Evolutionary conservation across 1,139 yeast species (phyloP).

Genomic region (Suhomyces coccinellae): DNA sequence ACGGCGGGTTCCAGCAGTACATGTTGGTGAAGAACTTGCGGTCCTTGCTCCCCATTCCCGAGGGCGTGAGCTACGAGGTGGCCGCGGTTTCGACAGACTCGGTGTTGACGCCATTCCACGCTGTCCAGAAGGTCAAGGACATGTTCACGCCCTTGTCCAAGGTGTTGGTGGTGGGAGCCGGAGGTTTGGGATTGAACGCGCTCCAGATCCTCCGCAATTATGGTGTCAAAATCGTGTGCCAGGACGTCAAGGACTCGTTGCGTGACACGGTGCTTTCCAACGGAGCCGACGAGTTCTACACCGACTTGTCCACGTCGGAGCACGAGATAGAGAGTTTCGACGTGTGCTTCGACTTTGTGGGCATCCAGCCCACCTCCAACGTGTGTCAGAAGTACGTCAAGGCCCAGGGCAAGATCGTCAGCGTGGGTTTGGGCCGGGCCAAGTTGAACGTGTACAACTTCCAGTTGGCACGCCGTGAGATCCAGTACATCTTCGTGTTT

Average conservation of each 20-base stretch:
- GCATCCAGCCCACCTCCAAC: constrained; percentile 40
- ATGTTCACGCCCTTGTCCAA: constrained; percentile 36
- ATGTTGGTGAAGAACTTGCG: constrained; percentile 38
- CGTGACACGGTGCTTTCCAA: constrained; percentile 29
- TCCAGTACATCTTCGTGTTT: constrained; percentile 41
- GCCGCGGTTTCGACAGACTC: constrained; percentile 56
- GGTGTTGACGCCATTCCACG: constrained; percentile 53
- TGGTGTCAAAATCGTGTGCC: constrained; percentile 43
- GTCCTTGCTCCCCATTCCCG: constrained; percentile 47
- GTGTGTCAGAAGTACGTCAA: constrained; percentile 36
- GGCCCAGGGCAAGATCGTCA: constrained; percentile 40
- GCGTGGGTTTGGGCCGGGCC: constrained; percentile 46
- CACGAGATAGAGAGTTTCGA: constrained; percentile 39
- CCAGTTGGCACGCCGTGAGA: constrained; percentile 43
- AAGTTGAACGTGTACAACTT: constrained; percentile 34
- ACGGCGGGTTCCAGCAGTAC: constrained; percentile 55
- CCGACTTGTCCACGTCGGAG: constrained; percentile 29
- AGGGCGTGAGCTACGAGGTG: constrained; percentile 41
- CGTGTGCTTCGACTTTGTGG: constrained; percentile 48
- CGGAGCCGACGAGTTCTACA: constrained; percentile 48
- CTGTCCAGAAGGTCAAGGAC: constrained; percentile 41
- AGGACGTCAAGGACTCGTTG: constrained; percentile 38
- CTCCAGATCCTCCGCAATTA: constrained; percentile 44
- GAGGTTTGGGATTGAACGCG: constrained; percentile 54
- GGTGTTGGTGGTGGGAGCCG: constrained; percentile 48